Evolutionary conservation across 176 grass and related monocot species (phyloP).

Genomic region (Eragrostis curvula): DNA sequence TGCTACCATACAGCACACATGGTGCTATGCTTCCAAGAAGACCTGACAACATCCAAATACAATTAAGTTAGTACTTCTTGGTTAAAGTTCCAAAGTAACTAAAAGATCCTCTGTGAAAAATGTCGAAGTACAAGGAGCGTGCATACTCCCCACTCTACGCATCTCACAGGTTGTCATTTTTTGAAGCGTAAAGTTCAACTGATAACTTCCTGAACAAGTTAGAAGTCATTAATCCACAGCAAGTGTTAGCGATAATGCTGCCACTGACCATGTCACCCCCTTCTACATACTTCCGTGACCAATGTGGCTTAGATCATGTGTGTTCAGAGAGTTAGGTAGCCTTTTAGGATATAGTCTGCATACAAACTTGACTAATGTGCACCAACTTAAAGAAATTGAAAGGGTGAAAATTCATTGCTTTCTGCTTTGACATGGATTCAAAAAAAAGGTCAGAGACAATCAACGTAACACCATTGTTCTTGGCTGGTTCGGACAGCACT

Average conservation of each 20-base stretch:
- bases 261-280: background rate
- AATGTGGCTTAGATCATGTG: background rate
- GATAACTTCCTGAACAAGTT: background rate
- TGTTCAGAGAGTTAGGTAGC: background rate
- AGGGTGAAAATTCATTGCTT: background rate
- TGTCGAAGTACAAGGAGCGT: background rate
- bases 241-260: background rate
- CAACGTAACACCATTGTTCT: background rate
- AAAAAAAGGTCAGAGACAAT: slow-evolving; percentile 10
- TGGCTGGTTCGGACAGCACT: slow-evolving; percentile 16
- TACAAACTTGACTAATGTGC: background rate
- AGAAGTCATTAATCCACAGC: background rate
- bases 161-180: background rate
- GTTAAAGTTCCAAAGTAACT: background rate
- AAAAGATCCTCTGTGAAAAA: background rate
- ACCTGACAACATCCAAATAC: slow-evolving; percentile 55
- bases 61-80: slow-evolving; percentile 7
- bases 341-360: background rate
- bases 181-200: background rate
- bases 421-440: background rate
- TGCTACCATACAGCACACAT: slow-evolving; percentile 85
- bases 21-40: slow-evolving; percentile 81
- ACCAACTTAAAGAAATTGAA: background rate
- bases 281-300: background rate
- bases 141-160: background rate